These are phyloP conservation scores for Pythium dissimile DNA, from an alignment of 352 stramenopile genomes.

Conservation along the genomic window DNA sequence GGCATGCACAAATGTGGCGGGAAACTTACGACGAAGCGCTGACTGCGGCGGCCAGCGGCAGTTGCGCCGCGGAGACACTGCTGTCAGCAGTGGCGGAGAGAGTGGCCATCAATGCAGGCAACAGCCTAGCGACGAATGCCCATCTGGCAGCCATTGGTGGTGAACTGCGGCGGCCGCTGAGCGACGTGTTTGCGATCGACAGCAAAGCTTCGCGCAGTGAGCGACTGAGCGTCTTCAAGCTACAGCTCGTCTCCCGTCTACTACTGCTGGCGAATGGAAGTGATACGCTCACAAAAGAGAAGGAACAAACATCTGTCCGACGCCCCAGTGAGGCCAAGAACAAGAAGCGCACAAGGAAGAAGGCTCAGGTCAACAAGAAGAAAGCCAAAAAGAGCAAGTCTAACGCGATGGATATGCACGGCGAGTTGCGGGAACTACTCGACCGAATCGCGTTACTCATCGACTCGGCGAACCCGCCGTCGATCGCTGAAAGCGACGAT, in stretches of 20 bases:
- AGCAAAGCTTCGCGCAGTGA: constrained; percentile 21
- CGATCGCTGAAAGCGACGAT: constrained; percentile 59
- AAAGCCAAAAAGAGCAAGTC: constrained; percentile 33
- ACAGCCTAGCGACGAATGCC: background rate
- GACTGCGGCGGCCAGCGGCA: background rate
- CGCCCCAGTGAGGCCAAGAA: background rate
- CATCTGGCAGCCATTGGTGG: constrained; percentile 14
- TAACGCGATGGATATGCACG: constrained; percentile 30
- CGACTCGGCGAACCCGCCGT: constrained; percentile 63
- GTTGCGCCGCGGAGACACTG: constrained; percentile 12
- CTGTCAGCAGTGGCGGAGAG: background rate
- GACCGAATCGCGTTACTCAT: constrained; percentile 73
- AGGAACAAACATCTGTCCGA: background rate
- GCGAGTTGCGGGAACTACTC: constrained; percentile 63
- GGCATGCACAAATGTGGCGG: constrained; percentile 19
- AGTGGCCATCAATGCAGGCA: background rate
- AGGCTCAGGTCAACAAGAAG: background rate
- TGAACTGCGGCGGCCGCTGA: constrained; percentile 9
- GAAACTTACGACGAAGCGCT: constrained; percentile 17
- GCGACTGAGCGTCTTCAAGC: constrained; percentile 55
- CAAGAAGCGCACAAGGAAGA: constrained; percentile 36
- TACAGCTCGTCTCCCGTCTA: constrained; percentile 63
- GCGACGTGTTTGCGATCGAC: constrained; percentile 14
- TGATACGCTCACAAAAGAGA: background rate
- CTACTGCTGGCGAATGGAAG: constrained; percentile 32